Conservation (phyloP, 306 rosid genomes). For the Prunus padus region DNA sequence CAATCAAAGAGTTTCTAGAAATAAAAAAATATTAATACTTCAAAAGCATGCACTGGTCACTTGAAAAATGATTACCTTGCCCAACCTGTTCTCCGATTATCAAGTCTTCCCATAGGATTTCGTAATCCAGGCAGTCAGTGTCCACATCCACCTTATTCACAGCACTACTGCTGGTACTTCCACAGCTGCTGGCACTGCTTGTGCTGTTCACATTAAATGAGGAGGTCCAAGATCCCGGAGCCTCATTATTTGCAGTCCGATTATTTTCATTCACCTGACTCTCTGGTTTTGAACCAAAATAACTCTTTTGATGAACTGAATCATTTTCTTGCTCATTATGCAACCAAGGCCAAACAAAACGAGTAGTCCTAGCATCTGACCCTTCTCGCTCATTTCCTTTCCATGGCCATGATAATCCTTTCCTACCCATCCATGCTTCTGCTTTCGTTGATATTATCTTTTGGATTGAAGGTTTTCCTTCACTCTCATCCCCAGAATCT, state of each 20-base stretch:
- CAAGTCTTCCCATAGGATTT: slow-evolving; percentile 97
- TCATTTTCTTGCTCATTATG: slow-evolving; percentile 72
- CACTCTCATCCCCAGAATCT: slow-evolving; percentile 69
- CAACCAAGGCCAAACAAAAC: slow-evolving; percentile 55
- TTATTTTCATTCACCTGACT: slow-evolving; percentile 51
- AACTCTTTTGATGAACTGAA: slow-evolving; percentile 39
- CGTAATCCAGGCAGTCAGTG: slow-evolving; percentile 85
- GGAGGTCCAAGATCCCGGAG: slow-evolving; percentile 75
- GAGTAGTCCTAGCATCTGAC: slow-evolving; percentile 48
- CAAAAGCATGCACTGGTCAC: slow-evolving; percentile 18
- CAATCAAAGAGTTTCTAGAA: neutral
- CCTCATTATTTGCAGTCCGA: slow-evolving; percentile 60
- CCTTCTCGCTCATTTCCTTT: slow-evolving; percentile 68
- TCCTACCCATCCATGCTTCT: slow-evolving; percentile 89
- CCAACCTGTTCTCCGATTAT: slow-evolving; percentile 93
- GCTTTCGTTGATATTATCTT: slow-evolving; percentile 66
- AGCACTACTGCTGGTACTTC: slow-evolving; percentile 80
- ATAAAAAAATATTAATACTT: slow-evolving; percentile 13
- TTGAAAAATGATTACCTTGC: slow-evolving; percentile 60
- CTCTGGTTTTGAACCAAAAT: slow-evolving; percentile 49
- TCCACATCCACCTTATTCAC: slow-evolving; percentile 76
- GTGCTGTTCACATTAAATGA: slow-evolving; percentile 82
- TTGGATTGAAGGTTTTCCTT: slow-evolving; percentile 65
- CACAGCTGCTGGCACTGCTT: slow-evolving; percentile 96
- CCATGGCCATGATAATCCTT: slow-evolving; percentile 90